Conservation (phyloP, 441 rosid species). For the Flueggea neowawraea region DNA sequence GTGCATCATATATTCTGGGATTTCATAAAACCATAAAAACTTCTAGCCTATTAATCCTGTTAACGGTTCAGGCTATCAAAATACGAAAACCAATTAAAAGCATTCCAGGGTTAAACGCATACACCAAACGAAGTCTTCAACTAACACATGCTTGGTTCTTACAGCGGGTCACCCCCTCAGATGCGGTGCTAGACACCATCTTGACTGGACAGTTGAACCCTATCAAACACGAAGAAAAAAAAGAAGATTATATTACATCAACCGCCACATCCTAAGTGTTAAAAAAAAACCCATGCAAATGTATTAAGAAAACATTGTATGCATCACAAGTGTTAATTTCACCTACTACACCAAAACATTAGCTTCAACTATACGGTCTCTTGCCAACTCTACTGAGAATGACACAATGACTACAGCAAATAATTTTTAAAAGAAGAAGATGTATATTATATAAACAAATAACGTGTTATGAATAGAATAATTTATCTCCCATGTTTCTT, state of each 20-base stretch:
- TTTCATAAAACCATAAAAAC: constrained; percentile 15
- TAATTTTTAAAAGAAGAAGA: too few species aligned
- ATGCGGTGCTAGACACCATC: constrained; percentile 13
- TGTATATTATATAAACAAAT: too few species aligned
- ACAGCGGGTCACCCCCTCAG: constrained; percentile 8
- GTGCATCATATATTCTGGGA: constrained; percentile 19
- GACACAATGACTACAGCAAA: too few species aligned
- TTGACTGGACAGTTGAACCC: constrained; percentile 16
- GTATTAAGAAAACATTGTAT: too few species aligned
- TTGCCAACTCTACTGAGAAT: too few species aligned
- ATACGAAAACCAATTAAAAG: constrained; percentile 25
- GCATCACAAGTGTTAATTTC: too few species aligned
- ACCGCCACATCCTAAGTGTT: neutral
- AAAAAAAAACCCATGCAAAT: too few species aligned
- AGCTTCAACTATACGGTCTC: too few species aligned
- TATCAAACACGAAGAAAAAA: constrained; percentile 1
- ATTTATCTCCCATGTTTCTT: neutral
- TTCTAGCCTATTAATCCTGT: constrained; percentile 26
- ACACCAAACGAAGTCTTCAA: constrained; percentile 27
- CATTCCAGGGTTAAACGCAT: constrained; percentile 28
- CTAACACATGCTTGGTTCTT: constrained; percentile 21
- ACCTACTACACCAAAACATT: too few species aligned
- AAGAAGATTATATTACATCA: neutral
- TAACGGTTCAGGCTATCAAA: constrained; percentile 23
- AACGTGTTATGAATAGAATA: neutral